Base-by-base conservation (phyloP, 306 rosid species). In the Phaseolus lunatus region DNA sequence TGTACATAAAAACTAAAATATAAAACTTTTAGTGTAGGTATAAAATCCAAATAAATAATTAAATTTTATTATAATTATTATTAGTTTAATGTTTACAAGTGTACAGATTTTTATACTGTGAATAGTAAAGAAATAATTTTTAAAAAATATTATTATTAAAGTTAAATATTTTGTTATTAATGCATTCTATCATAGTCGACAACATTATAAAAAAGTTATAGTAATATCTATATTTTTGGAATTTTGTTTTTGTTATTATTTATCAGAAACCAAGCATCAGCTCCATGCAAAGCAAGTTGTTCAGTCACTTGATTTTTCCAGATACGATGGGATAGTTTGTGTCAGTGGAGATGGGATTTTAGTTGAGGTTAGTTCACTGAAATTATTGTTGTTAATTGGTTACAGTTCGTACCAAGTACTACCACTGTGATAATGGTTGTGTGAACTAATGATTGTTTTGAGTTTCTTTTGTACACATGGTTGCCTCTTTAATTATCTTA, bases 301-400 rank as follows among this genome's bases (percentile, higher is more conserved):
- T 67, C 57, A 64, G 71, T 58, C 88, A 54, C 68, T 90, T 23
- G 93, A 92, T 84, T 75, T 86, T 58, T 70, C 88, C 1, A 78
- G 83, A 79, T 90, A 85, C 71, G 96, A 92, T 73, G 96, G 96
- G 31, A 83, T 92, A 66, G 78, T 88, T 71, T 92, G 97, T 81
- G 93, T 92, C 41, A 90, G 97, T 33, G 97, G 97, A 43, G 97
- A 92, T 78, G 97, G 97, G 72, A 85, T 90, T 58, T 84, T 92
- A 81, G 97, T 87, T 31, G 96, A 92, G 96, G 97, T 80, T 41
- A 10, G 33, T 84, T 52, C 69, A 15, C 23, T 12, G 26, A 15
- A 11, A 22, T 35, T 64, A 44, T 23, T 70, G 19, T 45, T 43
- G 16, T 59, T 43, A 43, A 3, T 43, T 75, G 49, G 41, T 33